Percentiles rank a stretch among this genome's conserved stretches.
These are phyloP conservation scores for Botryotinia calthae DNA, from an alignment of 2,329 filamentous ascomycete species.

Conservation along the genomic window DNA sequence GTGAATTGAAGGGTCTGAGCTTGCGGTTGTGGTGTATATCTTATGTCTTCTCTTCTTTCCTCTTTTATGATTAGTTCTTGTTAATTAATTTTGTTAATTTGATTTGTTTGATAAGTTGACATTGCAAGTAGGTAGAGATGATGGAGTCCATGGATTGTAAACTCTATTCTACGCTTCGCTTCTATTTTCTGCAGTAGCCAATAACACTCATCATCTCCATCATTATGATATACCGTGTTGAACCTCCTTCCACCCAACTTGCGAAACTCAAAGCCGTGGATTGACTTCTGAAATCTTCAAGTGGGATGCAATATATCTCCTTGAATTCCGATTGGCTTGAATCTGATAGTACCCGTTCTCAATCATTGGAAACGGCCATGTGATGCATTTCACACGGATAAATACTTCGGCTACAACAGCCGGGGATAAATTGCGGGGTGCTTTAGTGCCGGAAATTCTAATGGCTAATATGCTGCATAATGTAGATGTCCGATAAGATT, in stretches of 20 bases:
- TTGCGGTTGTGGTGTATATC: background rate
- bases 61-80: background rate
- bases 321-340: background rate
- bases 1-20: background rate
- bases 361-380: background rate
- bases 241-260: too few relatives aligned
- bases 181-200: background rate
- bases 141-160: background rate
- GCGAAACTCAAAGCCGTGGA: background rate
- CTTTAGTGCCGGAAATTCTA: background rate
- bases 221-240: too few relatives aligned
- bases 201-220: background rate
- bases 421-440: constrained; percentile 10
- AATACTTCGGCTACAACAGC: background rate
- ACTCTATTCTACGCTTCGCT: background rate
- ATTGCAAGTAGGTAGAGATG: background rate
- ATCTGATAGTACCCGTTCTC: background rate
- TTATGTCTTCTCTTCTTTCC: background rate
- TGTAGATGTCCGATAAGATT: background rate
- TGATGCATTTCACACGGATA: background rate
- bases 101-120: background rate
- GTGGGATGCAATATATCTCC: background rate
- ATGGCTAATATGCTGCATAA: background rate
- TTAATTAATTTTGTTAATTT: background rate
- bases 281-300: background rate